phyloP scores from a whole-genome alignment of 768 basidiomycete genomes.

The Porphyrellus cyaneotinctus region DNA sequence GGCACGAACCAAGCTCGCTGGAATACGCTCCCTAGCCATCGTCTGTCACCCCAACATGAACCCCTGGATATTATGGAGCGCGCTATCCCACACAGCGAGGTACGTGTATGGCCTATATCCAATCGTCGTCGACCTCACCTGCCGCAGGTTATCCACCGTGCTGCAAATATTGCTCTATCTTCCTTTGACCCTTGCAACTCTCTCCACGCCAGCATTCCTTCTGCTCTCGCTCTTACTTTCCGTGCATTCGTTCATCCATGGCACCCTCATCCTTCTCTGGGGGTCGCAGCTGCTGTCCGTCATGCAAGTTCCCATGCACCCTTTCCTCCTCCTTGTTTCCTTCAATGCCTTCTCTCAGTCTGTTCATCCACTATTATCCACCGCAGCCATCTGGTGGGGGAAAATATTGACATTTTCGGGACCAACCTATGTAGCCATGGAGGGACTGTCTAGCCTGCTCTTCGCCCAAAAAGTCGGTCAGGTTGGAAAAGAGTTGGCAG shows the following conservation, averaged over 20 bases:
- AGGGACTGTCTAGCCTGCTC: constrained; percentile 79
- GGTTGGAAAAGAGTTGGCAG: constrained; percentile 66
- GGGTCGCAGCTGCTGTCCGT: constrained; percentile 68
- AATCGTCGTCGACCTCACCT: constrained; percentile 1
- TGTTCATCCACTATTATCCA: constrained; percentile 53
- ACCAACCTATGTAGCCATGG: constrained; percentile 76
- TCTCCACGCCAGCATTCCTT: constrained; percentile 76
- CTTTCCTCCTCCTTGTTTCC: constrained; percentile 79
- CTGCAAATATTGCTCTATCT: constrained; percentile 80
- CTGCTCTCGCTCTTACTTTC: constrained; percentile 76
- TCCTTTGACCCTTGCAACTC: constrained; percentile 78
- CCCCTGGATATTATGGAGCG: constrained; percentile 65
- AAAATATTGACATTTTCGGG: constrained; percentile 64
- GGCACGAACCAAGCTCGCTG: not conserved
- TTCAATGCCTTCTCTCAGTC: constrained; percentile 79
- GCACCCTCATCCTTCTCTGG: constrained; percentile 69
- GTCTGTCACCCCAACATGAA: constrained; percentile 33
- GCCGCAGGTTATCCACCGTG: constrained; percentile 63
- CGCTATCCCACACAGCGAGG: constrained; percentile 62
- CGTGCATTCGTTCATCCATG: constrained; percentile 75
- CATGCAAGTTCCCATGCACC: constrained; percentile 82
- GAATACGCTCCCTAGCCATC: not conserved
- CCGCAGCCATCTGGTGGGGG: constrained; percentile 69
- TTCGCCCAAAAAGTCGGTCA: constrained; percentile 81
- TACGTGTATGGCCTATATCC: constrained; percentile 20